Base-by-base conservation (phyloP, 352 stramenopile genomes). In the Globisporangium barbulae region DNA sequence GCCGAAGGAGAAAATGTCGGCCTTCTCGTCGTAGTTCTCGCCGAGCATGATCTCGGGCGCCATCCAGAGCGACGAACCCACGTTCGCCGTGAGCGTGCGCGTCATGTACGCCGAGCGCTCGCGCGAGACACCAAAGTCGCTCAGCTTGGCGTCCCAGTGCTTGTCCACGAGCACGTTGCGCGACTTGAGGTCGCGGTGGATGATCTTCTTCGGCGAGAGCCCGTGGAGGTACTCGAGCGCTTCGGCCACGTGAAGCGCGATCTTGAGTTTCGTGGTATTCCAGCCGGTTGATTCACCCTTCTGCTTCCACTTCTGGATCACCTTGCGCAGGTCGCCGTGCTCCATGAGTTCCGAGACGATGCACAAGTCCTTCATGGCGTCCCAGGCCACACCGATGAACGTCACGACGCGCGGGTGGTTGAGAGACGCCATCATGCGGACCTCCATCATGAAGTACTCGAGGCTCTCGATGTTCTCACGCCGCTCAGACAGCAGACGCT, bases 171-270 rank as follows among this genome's bases (percentile, higher is more conserved):
- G 69, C 64, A 93, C 80, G 65, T 93, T 93, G 37, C 83, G 82
- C 17, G 83, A 92, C 72, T 93, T 93, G 67, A 93, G 74, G 65
- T 92, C 83, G n/a, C 85, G 83, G 67, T 93, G 85, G 64, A 96
- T 92, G 63, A 96, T 81, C 67, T 87, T 89, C 12, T 66, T 61
- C 49, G 71, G 78, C 67, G 49, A 67, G 53, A 88, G 68, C 37
- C 76, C 79, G 62, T 91, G 83, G 39, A 91, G 61, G 44, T 90
- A 91, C 21, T 70, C 79, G 13, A 91, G 74, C 33, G 73, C 80
- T 49, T 88, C 69, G 2, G 78, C 72, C 9, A 91, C 71, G 55
- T 90, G 75, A 41, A 85, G 61, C 13, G 76, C 79, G 7, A 91
- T 77, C 17, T 67, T 67, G 22, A 85, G 66, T 45, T 91, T 90